Conservation (phyloP, 2,329 filamentous ascomycete genomes). For the Fusarium albosuccineum region DNA sequence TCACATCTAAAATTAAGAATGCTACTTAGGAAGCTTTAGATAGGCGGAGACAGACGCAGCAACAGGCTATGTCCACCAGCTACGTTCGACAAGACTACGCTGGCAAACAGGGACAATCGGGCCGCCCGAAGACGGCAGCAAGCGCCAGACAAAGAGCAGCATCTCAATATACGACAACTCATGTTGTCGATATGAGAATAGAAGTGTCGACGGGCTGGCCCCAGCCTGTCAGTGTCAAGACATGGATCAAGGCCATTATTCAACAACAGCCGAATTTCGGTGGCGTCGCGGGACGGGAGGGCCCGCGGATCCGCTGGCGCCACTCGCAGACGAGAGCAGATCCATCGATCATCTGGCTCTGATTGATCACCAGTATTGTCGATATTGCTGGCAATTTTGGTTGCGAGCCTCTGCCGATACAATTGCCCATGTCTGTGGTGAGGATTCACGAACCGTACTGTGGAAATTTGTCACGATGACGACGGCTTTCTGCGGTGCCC, state of each 20-base stretch:
- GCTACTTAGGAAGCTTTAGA: slow-evolving; percentile 2
- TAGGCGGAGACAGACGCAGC: slow-evolving; percentile 16
- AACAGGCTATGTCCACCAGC: not conserved
- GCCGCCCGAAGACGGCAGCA: too few species aligned
- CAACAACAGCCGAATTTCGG: slow-evolving; percentile 26
- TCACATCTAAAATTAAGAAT: slow-evolving; percentile 1
- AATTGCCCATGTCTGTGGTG: not conserved
- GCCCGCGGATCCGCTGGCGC: slow-evolving; percentile 40
- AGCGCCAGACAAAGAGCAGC: too few species aligned
- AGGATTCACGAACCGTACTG: slow-evolving; percentile 2
- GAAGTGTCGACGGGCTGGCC: slow-evolving; percentile 7
- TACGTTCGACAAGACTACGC: too few species aligned
- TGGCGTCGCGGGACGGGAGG: slow-evolving; percentile 21
- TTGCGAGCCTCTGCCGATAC: not conserved
- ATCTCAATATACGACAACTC: not conserved
- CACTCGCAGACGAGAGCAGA: slow-evolving; percentile 24
- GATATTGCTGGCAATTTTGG: not conserved
- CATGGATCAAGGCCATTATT: slow-evolving; percentile 2
- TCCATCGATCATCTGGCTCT: slow-evolving; percentile 15
- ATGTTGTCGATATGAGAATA: not conserved
- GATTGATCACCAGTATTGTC: not conserved
- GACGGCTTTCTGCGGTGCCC: slow-evolving; percentile 24
- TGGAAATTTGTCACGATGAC: slow-evolving; percentile 31
- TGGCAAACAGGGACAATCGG: too few species aligned
- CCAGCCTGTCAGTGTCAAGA: slow-evolving; percentile 5